Evolutionary conservation across 208 protist species (phyloP), one percentile per base, ranked within the genome.

Genomic region (Giardia duodenalis): DNA sequence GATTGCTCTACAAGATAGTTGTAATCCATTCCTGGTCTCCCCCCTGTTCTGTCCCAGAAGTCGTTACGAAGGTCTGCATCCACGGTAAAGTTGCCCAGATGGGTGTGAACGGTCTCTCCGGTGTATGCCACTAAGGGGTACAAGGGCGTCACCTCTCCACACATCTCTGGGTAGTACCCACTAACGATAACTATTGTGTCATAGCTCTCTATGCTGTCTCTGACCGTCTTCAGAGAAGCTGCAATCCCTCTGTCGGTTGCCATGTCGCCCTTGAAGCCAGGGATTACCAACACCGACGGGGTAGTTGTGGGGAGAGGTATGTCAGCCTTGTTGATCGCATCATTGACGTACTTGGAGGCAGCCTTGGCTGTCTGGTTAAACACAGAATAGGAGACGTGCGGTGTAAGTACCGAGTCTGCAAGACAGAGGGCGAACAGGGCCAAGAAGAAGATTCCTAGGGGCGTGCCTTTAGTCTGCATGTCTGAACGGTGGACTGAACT

Each of bases 211-310:
- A 91, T 91, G 1, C 1, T 46, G 88, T 3, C 46, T 19, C 2
- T 2, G 2, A 91, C 46, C 4, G 88, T 47, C 4, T n/a, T 0
- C 2, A 67, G 10, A 4, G 88, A 91, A 43, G 88, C 88, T 1
- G 88, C 88, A 91, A 91, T 2, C n/a, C 88, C 88, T 67, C 44
- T 46, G 44, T 91, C 88, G n/a, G 88, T 45, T 43, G n/a, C n/a
- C 1, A 47, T 4, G 44, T 1, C 2, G n/a, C 47, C 10, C 88
- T 3, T 0, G 1, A 1, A 91, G 2, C 88, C 88, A 48, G 88
- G 88, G 10, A 91, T 47, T 43, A 91, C 88, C 1, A 91, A n/a
- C 1, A 91, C 88, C 0, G 88, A 91, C 1, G 88, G 88, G 44
- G 88, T 19, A 30, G 88, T 91, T 48, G 0, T 46, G 0, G 88